phyloP scores from a whole-genome alignment of 2,329 filamentous ascomycete species.

The Colletotrichum euphorbiae region DNA sequence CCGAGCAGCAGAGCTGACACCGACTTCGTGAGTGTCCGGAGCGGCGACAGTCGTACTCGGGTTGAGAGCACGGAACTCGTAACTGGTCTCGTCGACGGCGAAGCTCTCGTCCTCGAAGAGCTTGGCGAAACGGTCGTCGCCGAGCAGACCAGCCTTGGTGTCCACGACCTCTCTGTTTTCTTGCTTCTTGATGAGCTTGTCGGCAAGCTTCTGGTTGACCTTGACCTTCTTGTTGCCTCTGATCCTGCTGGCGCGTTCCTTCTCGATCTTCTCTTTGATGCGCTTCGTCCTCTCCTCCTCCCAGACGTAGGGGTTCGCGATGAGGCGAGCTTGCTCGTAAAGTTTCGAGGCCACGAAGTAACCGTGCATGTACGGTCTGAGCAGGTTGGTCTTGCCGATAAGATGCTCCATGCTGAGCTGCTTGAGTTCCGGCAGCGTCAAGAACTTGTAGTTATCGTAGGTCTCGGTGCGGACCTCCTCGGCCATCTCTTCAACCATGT shows the following conservation, averaged over 20 bases:
- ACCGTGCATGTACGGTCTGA: constrained; percentile 98
- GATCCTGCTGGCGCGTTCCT: constrained; percentile 95
- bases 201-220: constrained; percentile 87
- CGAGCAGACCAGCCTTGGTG: constrained; percentile 74
- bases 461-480: constrained; percentile 82
- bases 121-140: constrained; percentile 86
- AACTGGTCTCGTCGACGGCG: constrained; percentile 86
- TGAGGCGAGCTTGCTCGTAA: constrained; percentile 93
- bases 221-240: constrained; percentile 97
- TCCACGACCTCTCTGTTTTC: constrained; percentile 70
- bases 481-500: constrained; percentile 98
- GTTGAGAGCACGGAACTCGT: constrained; percentile 90
- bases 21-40: constrained; percentile 39
- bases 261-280: constrained; percentile 94
- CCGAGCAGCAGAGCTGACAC: constrained; percentile 30
- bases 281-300: constrained; percentile 92
- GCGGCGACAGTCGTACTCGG: constrained; percentile 73
- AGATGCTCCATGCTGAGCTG: constrained; percentile 88
- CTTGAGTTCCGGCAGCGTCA: constrained; percentile 87
- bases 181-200: constrained; percentile 76
- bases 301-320: constrained; percentile 93
- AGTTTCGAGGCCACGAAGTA: constrained; percentile 96
- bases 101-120: constrained; percentile 96
- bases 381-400: constrained; percentile 87
- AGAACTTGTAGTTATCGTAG: constrained; percentile 99